phyloP scores from a whole-genome alignment of 306 rosid species.

The Castanea mollissima region DNA sequence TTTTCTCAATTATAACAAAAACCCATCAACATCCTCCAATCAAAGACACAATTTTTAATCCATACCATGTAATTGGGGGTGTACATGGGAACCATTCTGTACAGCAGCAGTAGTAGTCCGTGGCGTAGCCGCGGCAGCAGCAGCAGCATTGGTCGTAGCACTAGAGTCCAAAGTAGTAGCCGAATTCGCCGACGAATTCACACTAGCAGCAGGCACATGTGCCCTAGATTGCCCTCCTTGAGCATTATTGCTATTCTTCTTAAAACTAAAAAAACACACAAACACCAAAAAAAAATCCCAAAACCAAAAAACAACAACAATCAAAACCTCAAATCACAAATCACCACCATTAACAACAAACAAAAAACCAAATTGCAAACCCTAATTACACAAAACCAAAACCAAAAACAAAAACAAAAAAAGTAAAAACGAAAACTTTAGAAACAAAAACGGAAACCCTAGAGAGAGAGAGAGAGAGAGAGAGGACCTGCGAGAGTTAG shows the following conservation, averaged over 20 bases:
- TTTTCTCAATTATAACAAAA: constrained; percentile 3
- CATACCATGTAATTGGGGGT: constrained; percentile 62
- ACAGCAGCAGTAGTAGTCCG: constrained; percentile 32
- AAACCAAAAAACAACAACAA: not conserved
- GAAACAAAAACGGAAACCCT: constrained; percentile 11
- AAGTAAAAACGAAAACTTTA: not conserved
- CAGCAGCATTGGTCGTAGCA: constrained; percentile 17
- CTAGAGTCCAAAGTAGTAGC: constrained; percentile 35
- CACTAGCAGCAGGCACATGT: constrained; percentile 34
- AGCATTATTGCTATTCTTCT: constrained; percentile 71
- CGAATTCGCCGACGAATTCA: constrained; percentile 21
- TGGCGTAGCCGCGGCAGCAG: constrained; percentile 37
- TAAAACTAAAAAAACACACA: constrained; percentile 44
- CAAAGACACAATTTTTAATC: not conserved
- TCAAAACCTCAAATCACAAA: not conserved
- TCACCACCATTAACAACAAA: not conserved
- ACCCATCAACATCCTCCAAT: constrained; percentile 18
- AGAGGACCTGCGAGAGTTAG: constrained; percentile 54
- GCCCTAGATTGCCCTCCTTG: constrained; percentile 92
- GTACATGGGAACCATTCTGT: constrained; percentile 64
- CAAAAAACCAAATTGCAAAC: not conserved
- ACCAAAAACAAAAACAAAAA: constrained; percentile 7
- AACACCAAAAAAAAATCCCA: not conserved
- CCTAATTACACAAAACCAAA: constrained; percentile 4
- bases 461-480: not conserved